Base-by-base conservation (phyloP, 306 rosid genomes). In the Lathyrus tuberosus region DNA sequence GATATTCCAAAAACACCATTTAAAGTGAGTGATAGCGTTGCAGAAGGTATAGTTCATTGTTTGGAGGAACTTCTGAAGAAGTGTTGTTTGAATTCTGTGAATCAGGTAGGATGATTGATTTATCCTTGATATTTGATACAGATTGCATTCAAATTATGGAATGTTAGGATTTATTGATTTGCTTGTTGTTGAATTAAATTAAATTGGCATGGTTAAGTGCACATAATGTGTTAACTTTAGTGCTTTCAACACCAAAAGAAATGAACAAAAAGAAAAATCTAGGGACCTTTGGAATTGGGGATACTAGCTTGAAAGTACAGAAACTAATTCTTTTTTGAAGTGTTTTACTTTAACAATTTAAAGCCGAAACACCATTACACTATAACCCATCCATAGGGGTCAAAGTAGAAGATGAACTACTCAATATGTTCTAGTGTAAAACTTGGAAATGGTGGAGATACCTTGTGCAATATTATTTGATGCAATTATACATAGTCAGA, bases 31-130 rank as follows among this genome's bases (percentile, higher is more conserved):
- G 98, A 94, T 60, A 53, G 68, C 2, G 85, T 94, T 76, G 98
- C 97, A 13, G 97, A 94, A 90, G 95, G 96, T 22, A 87, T 88
- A 20, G 85, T 94, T 69, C 80, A 68, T 46, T 94, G 98, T 84
- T 85, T 94, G 75, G 88, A 85, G 78, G 97, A 88, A 66, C 90
- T 94, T 68, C 81, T 94, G 63, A 83, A 61, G 61, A 94, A 94
- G 88, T 94, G 98, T 73, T 65, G 41, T 71, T 74, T 94, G 73
- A 86, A 76, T 77, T 90, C 98, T 47, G 88, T 85, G 76, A 91
- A 90, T 64, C 98, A 90, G 98, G 98, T 94, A 49, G 61, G 74
- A 70, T 66, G 47, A 65, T 79, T 62, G 33, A 62, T 79, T 75
- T 78, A 26, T 54, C 35, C 35, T 76, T 77, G 48, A 42, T 63